Evolutionary conservation across 2,329 filamentous ascomycete genomes (phyloP), one percentile per base, ranked within the genome.

Genomic region (Diplodia corticola): DNA sequence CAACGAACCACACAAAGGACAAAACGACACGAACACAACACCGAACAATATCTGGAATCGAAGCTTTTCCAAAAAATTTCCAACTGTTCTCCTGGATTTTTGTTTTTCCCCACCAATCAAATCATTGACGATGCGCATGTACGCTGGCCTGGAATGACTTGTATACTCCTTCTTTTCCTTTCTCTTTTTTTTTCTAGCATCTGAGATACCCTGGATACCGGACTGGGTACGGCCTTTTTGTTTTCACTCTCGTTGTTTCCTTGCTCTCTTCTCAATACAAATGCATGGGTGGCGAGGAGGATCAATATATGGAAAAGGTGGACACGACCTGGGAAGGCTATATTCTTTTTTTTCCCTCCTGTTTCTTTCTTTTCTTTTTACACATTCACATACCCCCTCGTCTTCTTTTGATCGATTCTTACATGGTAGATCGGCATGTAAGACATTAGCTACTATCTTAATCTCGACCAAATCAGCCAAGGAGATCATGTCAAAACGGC

Each of bases 151-250:
- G 49, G 49, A 17, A 53, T 33, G 26, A 53, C 22, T n/a, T 9
- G 9, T 28, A 24, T n/a, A 26, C 12, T 9, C 28, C 24, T 40
- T 10, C 20, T 35, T 35, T 44, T 17, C 13, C 28, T 24, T 57
- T 17, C 4, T 2, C 12, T 40, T 24, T 28, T 57, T 33, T 35
- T 26, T 55, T 57, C 33, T 22, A 17, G 44, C 35, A 17, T 59
- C 35, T 44, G 40, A 61, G 40, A 61, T 61, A 61, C 57, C 57
- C 22, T 35, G 57, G 57, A 44, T 33, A 61, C 40, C 22, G 37
- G 37, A 20, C 37, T 44, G 37, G 54, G 37, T n/a, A 59, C 37
- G 54, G 54, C 54, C 54, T 26, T 59, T 15, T 46, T 40, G 13
- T 20, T 55, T 44, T 12, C 6, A 44, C 37, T 44, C 37, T 10